Conservation (phyloP, 1,139 yeast species). For the Hanseniaspora sp. region DNA sequence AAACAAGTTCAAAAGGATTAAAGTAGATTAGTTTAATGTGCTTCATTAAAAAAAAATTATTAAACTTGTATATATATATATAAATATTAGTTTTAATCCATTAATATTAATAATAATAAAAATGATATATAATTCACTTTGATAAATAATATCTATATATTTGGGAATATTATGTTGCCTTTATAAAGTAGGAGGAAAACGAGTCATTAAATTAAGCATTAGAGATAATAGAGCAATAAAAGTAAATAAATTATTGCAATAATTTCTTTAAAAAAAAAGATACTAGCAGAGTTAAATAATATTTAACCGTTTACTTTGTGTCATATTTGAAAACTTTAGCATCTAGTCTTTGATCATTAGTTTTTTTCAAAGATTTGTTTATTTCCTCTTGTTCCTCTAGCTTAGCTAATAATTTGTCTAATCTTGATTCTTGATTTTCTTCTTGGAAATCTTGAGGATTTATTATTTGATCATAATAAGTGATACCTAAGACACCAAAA, state of each 20-base stretch:
- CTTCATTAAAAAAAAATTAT: not conserved
- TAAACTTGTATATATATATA: not conserved
- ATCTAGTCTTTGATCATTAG: slow-evolving; percentile 27
- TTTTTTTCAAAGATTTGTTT: slow-evolving; percentile 20
- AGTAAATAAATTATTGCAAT: no score
- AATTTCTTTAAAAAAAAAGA: no score
- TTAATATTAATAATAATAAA: no score
- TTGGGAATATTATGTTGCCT: not conserved
- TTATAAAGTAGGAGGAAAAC: no score
- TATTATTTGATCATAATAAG: slow-evolving; percentile 50
- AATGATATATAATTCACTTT: no score
- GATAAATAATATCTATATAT: not conserved
- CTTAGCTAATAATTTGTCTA: slow-evolving; percentile 36
- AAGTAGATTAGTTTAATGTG: not conserved
- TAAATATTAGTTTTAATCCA: not conserved
- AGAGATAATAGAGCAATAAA: not conserved
- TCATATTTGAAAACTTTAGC: slow-evolving; percentile 28
- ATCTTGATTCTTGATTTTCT: slow-evolving; percentile 31
- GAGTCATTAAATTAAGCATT: not conserved
- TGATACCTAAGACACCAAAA: slow-evolving; percentile 52
- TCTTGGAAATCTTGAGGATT: slow-evolving; percentile 34
- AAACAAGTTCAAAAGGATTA: not conserved
- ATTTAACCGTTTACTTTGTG: not conserved
- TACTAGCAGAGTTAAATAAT: not conserved
- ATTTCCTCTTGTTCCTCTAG: slow-evolving; percentile 32